Evolutionary conservation across 1,284 basidiomycete genomes (phyloP).

Genomic region (Melampsora larici-populina): DNA sequence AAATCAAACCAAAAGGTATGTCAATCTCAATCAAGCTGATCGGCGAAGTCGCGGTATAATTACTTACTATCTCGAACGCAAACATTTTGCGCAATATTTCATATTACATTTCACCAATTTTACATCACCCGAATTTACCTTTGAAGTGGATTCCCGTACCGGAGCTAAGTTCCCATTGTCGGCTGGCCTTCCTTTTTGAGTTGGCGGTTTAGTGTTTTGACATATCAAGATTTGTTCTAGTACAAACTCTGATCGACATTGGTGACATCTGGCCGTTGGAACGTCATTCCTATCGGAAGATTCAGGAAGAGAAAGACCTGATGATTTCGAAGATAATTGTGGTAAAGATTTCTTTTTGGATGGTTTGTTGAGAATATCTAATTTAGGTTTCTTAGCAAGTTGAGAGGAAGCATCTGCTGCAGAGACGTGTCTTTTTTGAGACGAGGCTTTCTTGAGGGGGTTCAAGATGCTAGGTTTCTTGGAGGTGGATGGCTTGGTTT

Average conservation of each 20-base stretch:
- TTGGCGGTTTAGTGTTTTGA: conserved; percentile 9
- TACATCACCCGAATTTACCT: background rate
- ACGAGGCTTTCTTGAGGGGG: background rate
- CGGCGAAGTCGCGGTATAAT: background rate
- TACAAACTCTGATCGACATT: conserved; percentile 26
- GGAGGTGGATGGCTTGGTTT: background rate
- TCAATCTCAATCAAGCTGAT: background rate
- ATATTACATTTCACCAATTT: conserved; percentile 8
- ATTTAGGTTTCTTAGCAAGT: background rate
- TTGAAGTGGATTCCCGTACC: background rate
- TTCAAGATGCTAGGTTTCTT: background rate
- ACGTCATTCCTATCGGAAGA: background rate
- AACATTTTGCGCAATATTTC: conserved; percentile 32
- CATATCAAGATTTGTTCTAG: conserved; percentile 27
- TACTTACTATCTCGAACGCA: conserved; percentile 40
- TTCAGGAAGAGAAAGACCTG: background rate
- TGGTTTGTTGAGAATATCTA: background rate
- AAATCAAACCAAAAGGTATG: background rate
- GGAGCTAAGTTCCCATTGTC: conserved; percentile 3
- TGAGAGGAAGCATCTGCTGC: background rate
- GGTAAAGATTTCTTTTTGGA: background rate
- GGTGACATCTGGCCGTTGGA: conserved; percentile 20
- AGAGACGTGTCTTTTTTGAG: conserved; percentile 1
- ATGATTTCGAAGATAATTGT: background rate
- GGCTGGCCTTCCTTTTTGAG: background rate